Evolutionary conservation across 2,329 filamentous ascomycete species (phyloP), one percentile per base, ranked within the genome.

Genomic region (Rhynchosporium graminicola): DNA sequence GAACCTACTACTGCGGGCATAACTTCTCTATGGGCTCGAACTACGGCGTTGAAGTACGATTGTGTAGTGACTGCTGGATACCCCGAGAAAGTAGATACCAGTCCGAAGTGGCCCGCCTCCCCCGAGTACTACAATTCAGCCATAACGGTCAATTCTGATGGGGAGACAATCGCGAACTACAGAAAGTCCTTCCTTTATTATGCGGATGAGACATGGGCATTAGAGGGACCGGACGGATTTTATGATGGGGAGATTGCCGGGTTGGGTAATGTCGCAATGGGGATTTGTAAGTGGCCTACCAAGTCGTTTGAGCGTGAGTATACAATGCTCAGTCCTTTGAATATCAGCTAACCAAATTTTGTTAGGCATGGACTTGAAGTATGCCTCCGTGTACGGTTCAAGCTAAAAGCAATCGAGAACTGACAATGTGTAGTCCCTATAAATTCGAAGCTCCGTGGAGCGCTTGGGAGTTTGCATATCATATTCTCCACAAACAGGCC

Each of bases 41-140:
- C 82, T 0, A 84, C 81, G 0, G 90, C 91, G 0, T 77, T 85
- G 28, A 86, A 86, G 68, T 80, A 89, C 70, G 80, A 87, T 63
- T 92, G 89, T 70, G 77, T 81, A 57, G 88, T 94, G 0, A 82
- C 84, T 0, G 84, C 86, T 1, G 91, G 91, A 0, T 95, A 94
- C 60, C 90, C 91, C 0, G 91, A 95, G 62, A 84, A 83, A 68
- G 83, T 82, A 0, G 84, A 87, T 56, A 70, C 82, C 0, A 72
- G 77, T 0, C 57, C 73, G 0, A 77, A 78, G 29, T 85, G 83
- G 80, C 83, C 84, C 0, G 61, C 70, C 20, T 74, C 71, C 0
- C 80, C 82, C 0, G 81, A 84, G 65, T 84, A 82, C 40, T 85
- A 85, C 71, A 85, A 85, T 63, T 78, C 79, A 1, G 74, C 78